Evolutionary conservation across 163 green algal genomes (phyloP).

Genomic region (Chlorella variabilis): DNA sequence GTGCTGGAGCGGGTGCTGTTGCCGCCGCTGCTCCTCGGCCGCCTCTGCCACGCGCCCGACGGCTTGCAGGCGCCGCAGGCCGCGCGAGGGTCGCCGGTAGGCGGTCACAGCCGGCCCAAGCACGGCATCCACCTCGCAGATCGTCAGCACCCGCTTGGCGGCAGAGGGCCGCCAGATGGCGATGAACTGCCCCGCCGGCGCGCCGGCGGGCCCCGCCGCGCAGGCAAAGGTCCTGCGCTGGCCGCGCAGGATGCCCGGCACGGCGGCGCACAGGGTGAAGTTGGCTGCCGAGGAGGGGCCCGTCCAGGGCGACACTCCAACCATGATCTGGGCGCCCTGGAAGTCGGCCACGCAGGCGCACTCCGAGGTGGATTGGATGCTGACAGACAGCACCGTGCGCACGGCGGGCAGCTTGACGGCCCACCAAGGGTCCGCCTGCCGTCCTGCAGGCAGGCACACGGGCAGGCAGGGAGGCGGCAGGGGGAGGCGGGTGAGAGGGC

Average conservation of each 20-base stretch:
- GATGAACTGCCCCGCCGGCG: conserved; percentile 28
- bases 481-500: not conserved
- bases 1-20: too few species aligned
- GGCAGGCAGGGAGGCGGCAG: not conserved
- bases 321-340: conserved; percentile 16
- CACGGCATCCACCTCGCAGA: conserved; percentile 52
- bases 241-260: conserved; percentile 34
- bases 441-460: not conserved
- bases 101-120: not conserved
- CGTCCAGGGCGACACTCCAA: conserved; percentile 38
- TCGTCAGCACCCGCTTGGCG: conserved; percentile 5
- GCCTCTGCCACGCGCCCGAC: too few species aligned
- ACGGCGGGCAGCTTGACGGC: conserved; percentile 5
- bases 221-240: conserved; percentile 34
- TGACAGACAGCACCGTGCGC: not conserved
- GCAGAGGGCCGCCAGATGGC: conserved; percentile 38
- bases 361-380: conserved; percentile 39
- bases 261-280: conserved; percentile 41
- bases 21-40: too few species aligned
- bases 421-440: conserved; percentile 42
- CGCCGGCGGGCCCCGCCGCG: not conserved
- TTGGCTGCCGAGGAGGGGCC: not conserved
- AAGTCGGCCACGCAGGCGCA: conserved; percentile 37
- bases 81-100: too few species aligned
- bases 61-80: too few species aligned